Conservation (phyloP, 2,329 filamentous ascomycete species). For the Dichotomopilus funicola region DNA sequence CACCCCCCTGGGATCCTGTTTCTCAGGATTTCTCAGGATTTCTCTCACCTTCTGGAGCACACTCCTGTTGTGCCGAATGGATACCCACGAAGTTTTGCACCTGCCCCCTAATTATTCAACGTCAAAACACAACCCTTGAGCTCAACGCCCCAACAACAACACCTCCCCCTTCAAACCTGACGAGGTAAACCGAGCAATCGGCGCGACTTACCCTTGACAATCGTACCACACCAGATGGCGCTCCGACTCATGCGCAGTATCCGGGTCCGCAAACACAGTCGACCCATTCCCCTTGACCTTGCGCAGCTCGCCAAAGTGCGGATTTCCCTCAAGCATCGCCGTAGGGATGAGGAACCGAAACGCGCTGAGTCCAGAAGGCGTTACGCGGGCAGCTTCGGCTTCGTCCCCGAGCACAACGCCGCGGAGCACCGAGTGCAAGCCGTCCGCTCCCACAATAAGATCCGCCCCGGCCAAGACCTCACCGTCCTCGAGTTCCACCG, state of each 20-base stretch:
- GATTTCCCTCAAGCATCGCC: neutral
- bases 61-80: neutral
- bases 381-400: neutral
- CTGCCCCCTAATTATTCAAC: neutral
- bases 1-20: neutral
- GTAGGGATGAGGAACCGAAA: neutral
- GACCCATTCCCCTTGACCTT: neutral
- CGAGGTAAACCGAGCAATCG: neutral
- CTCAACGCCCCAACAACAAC: neutral
- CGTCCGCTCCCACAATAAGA: neutral
- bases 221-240: neutral
- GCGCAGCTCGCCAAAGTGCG: neutral
- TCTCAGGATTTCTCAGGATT: neutral
- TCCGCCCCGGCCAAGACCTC: neutral
- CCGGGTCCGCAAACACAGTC: neutral
- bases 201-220: neutral
- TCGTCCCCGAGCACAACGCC: neutral
- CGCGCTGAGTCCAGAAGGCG: neutral
- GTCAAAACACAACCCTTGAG: neutral
- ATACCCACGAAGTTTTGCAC: neutral
- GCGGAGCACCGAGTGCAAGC: neutral
- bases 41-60: neutral
- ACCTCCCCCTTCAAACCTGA: neutral
- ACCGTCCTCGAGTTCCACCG: neutral
- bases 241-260: neutral